A percentile compares a stretch with the other conserved stretches of the same genome.
Conservation (phyloP, 1,284 basidiomycete species). For the Ceratobasidium sp. region DNA sequence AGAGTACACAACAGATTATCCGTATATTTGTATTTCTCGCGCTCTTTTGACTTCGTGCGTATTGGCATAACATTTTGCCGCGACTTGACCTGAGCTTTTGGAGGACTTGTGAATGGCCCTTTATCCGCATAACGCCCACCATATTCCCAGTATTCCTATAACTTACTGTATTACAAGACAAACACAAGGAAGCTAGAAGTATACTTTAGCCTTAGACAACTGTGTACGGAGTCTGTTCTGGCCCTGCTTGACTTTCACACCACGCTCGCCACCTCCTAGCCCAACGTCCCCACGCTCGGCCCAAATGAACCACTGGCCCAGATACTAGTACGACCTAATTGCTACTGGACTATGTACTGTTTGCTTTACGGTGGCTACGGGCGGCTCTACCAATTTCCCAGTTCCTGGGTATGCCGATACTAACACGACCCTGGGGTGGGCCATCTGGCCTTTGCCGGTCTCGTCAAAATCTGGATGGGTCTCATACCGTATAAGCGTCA, state of each 20-base stretch:
- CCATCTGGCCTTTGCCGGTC: not conserved
- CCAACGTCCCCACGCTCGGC: not conserved
- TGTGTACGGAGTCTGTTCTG: not conserved
- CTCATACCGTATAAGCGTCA: not conserved
- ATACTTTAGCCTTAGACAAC: not conserved
- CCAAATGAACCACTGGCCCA: not conserved
- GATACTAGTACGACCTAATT: not conserved
- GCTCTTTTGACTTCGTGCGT: not conserved
- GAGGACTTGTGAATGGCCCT: not conserved
- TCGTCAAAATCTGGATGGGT: constrained; percentile 1
- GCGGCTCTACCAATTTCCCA: not conserved
- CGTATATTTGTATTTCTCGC: not conserved
- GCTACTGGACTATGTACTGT: not conserved
- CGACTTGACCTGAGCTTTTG: not conserved
- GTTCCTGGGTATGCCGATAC: not conserved
- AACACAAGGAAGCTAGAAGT: not conserved
- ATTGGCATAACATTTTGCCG: not conserved
- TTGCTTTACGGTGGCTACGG: not conserved
- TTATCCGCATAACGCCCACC: not conserved
- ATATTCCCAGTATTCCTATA: not conserved
- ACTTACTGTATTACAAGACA: too few relatives aligned
- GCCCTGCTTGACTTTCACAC: not conserved
- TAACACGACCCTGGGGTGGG: constrained; percentile 12
- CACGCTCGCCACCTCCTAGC: not conserved
- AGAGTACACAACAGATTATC: not conserved